Evolutionary conservation across 371 early-diverging fungal species (phyloP).

Genomic region (Mortierella sp.): DNA sequence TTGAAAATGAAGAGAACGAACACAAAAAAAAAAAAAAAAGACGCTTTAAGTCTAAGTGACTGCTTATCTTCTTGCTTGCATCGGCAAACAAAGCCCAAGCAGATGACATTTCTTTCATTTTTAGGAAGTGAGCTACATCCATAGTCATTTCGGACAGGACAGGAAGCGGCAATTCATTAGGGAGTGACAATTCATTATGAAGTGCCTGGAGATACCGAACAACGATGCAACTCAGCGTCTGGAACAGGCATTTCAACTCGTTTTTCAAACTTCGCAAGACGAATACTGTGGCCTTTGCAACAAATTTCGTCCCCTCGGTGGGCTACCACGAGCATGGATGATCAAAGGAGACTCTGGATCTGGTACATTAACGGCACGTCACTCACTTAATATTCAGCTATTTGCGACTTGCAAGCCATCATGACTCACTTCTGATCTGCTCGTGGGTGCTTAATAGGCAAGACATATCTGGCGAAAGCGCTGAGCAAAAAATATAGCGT

Average conservation of each 20-base stretch:
- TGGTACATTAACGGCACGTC: slow-evolving; percentile 10
- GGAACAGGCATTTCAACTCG: slow-evolving; percentile 50
- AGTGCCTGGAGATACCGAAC: slow-evolving; percentile 20
- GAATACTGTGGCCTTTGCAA: slow-evolving; percentile 30
- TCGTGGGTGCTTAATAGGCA: slow-evolving; percentile 20
- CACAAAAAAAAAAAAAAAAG: neutral
- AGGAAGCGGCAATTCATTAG: neutral
- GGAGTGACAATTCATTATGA: neutral
- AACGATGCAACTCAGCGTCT: slow-evolving; percentile 44
- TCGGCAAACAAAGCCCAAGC: neutral
- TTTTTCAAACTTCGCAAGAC: slow-evolving; percentile 23
- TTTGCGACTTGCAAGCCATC: neutral
- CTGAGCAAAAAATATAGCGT: slow-evolving; percentile 31
- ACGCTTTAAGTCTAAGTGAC: neutral
- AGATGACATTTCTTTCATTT: neutral
- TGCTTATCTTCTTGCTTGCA: neutral
- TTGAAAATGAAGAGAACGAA: neutral
- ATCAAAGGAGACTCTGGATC: slow-evolving; percentile 51
- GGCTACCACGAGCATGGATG: slow-evolving; percentile 41
- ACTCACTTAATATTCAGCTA: neutral
- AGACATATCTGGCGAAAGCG: slow-evolving; percentile 28
- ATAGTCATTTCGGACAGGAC: no score
- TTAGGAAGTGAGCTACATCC: no score
- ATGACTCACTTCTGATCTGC: neutral
- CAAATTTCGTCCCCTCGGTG: slow-evolving; percentile 32